phyloP scores from a whole-genome alignment of 2,329 filamentous ascomycete genomes.

The Fusarium continuum region DNA sequence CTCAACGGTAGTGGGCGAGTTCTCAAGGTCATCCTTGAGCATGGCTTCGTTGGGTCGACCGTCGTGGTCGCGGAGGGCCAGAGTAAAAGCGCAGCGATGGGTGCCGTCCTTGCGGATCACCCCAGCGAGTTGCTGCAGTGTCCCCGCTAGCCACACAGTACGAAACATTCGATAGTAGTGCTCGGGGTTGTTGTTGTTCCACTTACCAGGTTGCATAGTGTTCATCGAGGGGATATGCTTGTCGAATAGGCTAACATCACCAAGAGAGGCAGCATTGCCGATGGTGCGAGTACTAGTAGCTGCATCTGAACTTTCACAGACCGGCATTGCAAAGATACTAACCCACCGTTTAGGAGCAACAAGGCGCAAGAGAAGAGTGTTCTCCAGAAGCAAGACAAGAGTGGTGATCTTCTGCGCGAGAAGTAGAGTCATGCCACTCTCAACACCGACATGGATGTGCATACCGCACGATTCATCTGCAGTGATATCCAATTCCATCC shows the following conservation, averaged over 20 bases:
- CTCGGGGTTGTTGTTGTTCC: constrained; percentile 10
- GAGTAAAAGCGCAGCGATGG: not conserved
- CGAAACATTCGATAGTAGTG: not conserved
- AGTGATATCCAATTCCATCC: constrained; percentile 1
- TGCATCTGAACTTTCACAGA: not conserved
- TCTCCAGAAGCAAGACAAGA: constrained; percentile 33
- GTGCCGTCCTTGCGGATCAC: rapidly evolving
- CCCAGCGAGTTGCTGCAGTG: not conserved
- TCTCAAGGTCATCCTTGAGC: not conserved
- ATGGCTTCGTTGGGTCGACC: not conserved
- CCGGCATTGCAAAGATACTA: not conserved
- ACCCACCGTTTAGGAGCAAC: not conserved
- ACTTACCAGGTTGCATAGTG: not conserved
- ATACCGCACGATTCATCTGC: constrained; percentile 38
- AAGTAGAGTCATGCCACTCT: constrained; percentile 32
- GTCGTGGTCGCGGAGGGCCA: not conserved
- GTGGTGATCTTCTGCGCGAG: constrained; percentile 40
- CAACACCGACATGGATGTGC: constrained; percentile 41
- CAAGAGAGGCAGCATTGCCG: not conserved
- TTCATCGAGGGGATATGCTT: not conserved
- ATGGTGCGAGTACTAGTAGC: not conserved
- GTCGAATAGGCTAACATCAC: not conserved
- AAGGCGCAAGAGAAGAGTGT: constrained; percentile 16
- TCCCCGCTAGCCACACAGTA: constrained; percentile 13
- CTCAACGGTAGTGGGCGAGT: constrained; percentile 33